Evolutionary conservation across 306 rosid species (phyloP).

Genomic region (Luffa aegyptiaca): DNA sequence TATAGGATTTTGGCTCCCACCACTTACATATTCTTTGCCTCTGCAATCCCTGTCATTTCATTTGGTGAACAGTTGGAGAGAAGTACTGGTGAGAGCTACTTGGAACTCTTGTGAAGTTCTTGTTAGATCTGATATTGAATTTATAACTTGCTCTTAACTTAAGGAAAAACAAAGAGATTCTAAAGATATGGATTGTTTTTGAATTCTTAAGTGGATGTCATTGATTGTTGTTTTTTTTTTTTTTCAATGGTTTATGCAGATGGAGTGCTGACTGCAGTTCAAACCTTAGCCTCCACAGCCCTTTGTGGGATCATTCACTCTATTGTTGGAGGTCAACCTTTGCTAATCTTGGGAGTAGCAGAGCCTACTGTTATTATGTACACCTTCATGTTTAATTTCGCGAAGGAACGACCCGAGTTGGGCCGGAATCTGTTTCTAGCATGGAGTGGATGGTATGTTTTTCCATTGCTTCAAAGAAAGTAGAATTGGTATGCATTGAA

Average conservation of each 20-base stretch:
- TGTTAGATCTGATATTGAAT: slow-evolving; percentile 9
- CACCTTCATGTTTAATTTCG: slow-evolving; percentile 86
- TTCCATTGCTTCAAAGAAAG: not conserved
- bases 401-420: slow-evolving; percentile 65
- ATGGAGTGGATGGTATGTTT: slow-evolving; percentile 76
- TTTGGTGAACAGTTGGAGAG: slow-evolving; percentile 68
- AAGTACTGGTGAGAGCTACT: slow-evolving; percentile 36
- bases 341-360: slow-evolving; percentile 89
- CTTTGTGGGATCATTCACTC: slow-evolving; percentile 88
- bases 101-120: not conserved
- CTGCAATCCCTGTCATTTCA: slow-evolving; percentile 64
- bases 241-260: slow-evolving; percentile 40
- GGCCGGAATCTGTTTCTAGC: slow-evolving; percentile 73
- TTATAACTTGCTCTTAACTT: not conserved
- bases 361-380: slow-evolving; percentile 98
- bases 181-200: not conserved
- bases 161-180: not conserved
- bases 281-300: slow-evolving; percentile 80
- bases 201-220: not conserved
- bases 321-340: slow-evolving; percentile 85
- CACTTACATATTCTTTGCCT: slow-evolving; percentile 65
- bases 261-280: slow-evolving; percentile 89
- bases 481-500: not conserved
- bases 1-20: slow-evolving; percentile 72
- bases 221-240: not conserved